Evolutionary conservation across 2,329 filamentous ascomycete genomes (phyloP), one percentile per base, ranked within the genome.

Genomic region (Lanzia echinophila): DNA sequence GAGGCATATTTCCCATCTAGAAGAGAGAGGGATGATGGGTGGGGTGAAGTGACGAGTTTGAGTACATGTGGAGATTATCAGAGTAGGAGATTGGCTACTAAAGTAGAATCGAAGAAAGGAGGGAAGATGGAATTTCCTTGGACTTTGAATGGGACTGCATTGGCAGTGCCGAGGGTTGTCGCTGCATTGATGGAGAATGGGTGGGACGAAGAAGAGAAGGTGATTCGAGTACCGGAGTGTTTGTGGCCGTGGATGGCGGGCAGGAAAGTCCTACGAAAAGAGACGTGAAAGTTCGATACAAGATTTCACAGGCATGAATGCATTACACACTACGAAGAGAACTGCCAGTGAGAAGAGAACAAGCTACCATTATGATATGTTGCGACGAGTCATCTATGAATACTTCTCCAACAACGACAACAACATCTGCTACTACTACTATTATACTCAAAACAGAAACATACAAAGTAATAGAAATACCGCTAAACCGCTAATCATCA

Each of bases 61-160:
- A 95, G 88, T 59, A 85, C 92, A 63, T 99, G 94, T 72, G 94
- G 89, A 1, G 94, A 99, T 70, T 99, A 97, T 72, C 94, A 99
- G 74, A 87, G 81, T 24, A 79, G 94, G 28, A 79, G 94, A 15
- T 75, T 99, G 34, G 85, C 82, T 28, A 96, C 94, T 13, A 79
- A 87, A 39, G 75, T 88, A 44, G 83, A 84, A 58, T 73, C 71
- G 49, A 72, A 71, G 39, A 71, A 68, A 17, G 73, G 73, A 4
- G 65, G 73, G n/a, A 82, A 79, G 66, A 72, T 86, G 39, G 76
- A 78, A 1, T 97, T 90, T 69, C 90, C 91, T 13, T 90, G 88
- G 73, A 99, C 94, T 0, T 78, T 95, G 36, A 99, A 99, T 68
- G 95, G 92, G 0, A 99, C 94, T 1, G 94, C 92, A 0, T 75